A percentile compares a stretch with the other conserved stretches of the same genome.
Conservation (phyloP, 805 yeast genomes). For the Kazachstania kunashirensis region DNA sequence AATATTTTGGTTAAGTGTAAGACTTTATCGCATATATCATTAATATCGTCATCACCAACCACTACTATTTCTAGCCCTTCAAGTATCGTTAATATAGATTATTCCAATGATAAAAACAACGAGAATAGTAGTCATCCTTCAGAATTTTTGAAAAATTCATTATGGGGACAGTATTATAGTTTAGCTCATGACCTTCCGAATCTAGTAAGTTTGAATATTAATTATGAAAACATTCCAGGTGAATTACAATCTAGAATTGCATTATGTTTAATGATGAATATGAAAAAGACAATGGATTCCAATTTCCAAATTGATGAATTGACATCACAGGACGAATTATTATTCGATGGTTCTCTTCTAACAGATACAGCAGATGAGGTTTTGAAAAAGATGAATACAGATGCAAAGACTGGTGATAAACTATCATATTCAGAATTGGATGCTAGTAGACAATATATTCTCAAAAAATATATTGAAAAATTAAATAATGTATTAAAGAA, state of each 20-base stretch:
- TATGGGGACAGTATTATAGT: constrained; percentile 56
- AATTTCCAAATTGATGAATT: constrained; percentile 28
- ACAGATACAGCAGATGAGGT: constrained; percentile 66
- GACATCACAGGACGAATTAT: constrained; percentile 44
- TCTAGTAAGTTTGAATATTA: constrained; percentile 61
- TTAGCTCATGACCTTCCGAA: constrained; percentile 58
- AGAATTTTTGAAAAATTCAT: constrained; percentile 39
- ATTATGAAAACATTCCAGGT: constrained; percentile 50
- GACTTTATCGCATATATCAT: constrained; percentile 55
- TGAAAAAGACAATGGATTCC: constrained; percentile 48
- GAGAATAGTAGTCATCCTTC: no score
- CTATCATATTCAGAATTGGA: constrained; percentile 1
- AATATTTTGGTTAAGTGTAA: constrained; percentile 63
- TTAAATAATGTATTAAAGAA: constrained; percentile 29
- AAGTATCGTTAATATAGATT: neutral
- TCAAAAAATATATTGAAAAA: constrained; percentile 35
- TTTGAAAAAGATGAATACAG: constrained; percentile 31
- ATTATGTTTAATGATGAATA: constrained; percentile 70
- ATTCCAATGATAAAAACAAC: neutral
- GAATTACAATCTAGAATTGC: constrained; percentile 64
- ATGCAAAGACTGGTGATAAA: constrained; percentile 21
- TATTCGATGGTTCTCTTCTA: constrained; percentile 66
- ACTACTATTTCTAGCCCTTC: neutral
- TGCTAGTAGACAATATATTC: constrained; percentile 29
- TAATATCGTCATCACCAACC: constrained; percentile 18